Percentiles rank a stretch among this genome's conserved stretches.
Conservation (phyloP, 176 grass and related monocot genomes). For the Saccharum officinarum region DNA sequence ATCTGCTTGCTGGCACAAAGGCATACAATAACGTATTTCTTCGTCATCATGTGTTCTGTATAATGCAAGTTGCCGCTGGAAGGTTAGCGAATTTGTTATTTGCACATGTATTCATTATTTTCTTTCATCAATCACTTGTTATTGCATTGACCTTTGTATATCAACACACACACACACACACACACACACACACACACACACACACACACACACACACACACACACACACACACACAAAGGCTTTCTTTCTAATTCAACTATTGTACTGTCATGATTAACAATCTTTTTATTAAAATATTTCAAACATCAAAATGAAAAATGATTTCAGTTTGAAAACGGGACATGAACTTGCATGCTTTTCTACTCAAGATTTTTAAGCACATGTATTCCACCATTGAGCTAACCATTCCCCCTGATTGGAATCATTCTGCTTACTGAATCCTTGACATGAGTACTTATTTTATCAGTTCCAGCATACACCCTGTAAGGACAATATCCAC, state of each 20-base stretch:
- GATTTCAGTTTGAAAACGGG: too few relatives aligned
- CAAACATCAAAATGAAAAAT: too few relatives aligned
- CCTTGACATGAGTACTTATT: neutral
- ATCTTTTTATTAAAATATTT: too few relatives aligned
- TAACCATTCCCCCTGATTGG: neutral
- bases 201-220: too few relatives aligned
- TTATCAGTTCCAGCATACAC: neutral
- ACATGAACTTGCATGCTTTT: neutral
- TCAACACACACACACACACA: too few relatives aligned
- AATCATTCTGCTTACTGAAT: neutral
- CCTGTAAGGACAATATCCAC: neutral
- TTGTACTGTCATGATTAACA: too few relatives aligned
- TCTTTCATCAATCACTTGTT: conserved; percentile 19
- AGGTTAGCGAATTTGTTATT: conserved; percentile 64
- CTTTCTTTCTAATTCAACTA: too few relatives aligned
- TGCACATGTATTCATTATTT: conserved; percentile 25
- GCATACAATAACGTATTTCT: conserved; percentile 88
- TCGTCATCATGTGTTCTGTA: conserved; percentile 94
- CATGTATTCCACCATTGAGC: neutral
- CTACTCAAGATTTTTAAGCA: neutral
- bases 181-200: too few relatives aligned
- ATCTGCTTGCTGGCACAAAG: conserved; percentile 70
- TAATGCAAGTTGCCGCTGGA: conserved; percentile 90
- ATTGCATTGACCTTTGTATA: neutral
- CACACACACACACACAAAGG: too few relatives aligned